Conservation (phyloP, 164 flowering plant genomes). For the grape (Vitis vinifera) region DNA sequence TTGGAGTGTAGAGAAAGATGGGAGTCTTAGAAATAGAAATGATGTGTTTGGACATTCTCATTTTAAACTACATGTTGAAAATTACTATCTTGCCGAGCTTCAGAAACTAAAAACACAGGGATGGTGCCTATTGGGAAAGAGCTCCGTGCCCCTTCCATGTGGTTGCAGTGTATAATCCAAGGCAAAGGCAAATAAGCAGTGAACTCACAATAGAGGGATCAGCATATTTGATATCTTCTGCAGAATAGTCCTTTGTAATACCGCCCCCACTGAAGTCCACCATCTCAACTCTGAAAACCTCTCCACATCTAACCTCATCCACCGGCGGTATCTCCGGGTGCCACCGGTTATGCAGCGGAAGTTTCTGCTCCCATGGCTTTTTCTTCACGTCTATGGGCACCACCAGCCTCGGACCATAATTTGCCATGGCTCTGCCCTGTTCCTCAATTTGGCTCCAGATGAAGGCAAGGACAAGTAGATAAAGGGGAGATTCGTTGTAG, state of each 20-base stretch:
- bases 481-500: neutral
- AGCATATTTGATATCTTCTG: slow-evolving; percentile 50
- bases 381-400: slow-evolving; percentile 60
- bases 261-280: slow-evolving; percentile 60
- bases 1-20: too few species aligned
- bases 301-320: slow-evolving; percentile 48
- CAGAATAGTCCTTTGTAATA: slow-evolving; percentile 40
- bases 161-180: neutral
- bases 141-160: too few species aligned
- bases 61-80: too few species aligned
- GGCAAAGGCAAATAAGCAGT: neutral
- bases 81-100: too few species aligned
- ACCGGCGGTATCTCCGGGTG: slow-evolving; percentile 68
- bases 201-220: slow-evolving; percentile 50
- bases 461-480: neutral
- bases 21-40: too few species aligned
- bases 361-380: slow-evolving; percentile 58
- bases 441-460: neutral
- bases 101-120: neutral
- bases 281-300: slow-evolving; percentile 72
- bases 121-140: neutral
- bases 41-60: too few species aligned
- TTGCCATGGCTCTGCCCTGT: slow-evolving; percentile 26
- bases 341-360: slow-evolving; percentile 69
- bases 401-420: slow-evolving; percentile 40